phyloP scores from a whole-genome alignment of 1,284 basidiomycete species.

The Vanrija pseudolonga region DNA sequence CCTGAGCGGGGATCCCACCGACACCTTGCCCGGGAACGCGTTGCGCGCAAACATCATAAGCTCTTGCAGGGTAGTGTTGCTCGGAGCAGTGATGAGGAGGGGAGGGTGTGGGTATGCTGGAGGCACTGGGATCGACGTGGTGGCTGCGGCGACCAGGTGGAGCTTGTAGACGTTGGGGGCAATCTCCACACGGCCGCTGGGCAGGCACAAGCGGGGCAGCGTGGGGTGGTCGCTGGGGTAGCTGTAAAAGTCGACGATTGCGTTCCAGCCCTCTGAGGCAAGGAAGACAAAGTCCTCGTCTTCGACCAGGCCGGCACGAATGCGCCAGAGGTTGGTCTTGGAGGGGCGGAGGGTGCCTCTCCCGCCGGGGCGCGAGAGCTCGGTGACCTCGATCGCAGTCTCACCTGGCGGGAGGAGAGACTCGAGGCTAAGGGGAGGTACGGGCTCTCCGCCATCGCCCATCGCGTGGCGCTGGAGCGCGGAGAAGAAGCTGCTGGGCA shows the following conservation, averaged over 20 bases:
- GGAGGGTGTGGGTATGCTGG: slow-evolving; percentile 8
- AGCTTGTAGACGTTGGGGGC: slow-evolving; percentile 67
- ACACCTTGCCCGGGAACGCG: slow-evolving; percentile 1
- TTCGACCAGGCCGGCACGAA: slow-evolving; percentile 55
- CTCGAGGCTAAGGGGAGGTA: slow-evolving; percentile 20
- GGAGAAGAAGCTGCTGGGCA: slow-evolving; percentile 31
- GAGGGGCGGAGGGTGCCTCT: not conserved
- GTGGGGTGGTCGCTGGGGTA: slow-evolving; percentile 18
- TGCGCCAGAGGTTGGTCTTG: slow-evolving; percentile 29
- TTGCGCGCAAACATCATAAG: slow-evolving; percentile 9
- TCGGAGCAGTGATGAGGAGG: slow-evolving; percentile 9
- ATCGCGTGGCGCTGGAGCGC: slow-evolving; percentile 31
- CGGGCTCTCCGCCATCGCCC: slow-evolving; percentile 8
- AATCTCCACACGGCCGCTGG: slow-evolving; percentile 63
- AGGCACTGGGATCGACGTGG: slow-evolving; percentile 9
- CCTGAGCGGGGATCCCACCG: slow-evolving; percentile 14
- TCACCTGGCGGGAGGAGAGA: slow-evolving; percentile 12
- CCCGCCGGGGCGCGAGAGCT: slow-evolving; percentile 21
- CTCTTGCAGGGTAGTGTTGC: slow-evolving; percentile 5
- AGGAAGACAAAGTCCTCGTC: slow-evolving; percentile 74
- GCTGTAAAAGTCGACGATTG: slow-evolving; percentile 52
- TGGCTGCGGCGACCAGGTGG: slow-evolving; percentile 46
- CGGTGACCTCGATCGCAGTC: slow-evolving; percentile 19
- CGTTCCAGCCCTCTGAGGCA: slow-evolving; percentile 67
- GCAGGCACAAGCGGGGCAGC: slow-evolving; percentile 56